Base-by-base conservation (phyloP, 768 basidiomycete species). In the Boletus tylopilopsis region DNA sequence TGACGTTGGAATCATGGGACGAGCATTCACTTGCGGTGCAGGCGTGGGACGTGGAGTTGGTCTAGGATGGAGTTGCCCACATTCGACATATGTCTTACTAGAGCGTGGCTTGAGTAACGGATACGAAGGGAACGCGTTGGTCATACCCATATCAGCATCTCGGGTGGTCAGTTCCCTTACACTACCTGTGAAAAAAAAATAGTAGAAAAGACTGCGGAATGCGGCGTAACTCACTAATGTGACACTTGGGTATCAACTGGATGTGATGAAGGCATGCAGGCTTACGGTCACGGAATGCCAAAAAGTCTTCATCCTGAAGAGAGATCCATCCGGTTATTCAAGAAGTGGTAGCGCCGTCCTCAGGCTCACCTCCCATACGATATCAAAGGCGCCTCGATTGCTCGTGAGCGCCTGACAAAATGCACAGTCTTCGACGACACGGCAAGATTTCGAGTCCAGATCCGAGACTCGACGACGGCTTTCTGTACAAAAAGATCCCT, bases 41-140 rank as follows among this genome's bases (percentile, higher is more conserved):
- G 47, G 12, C 54, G 49, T 7, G 71, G 70, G n/a, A 80, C 67
- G 10, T 72, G 68, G 21, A 77, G 63, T 9, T 64, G 59, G 51
- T 82, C 78, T 30, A 90, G 66, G 37, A 84, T 60, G 32, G 61
- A 56, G 42, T 80, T 67, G 3, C 85, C 87, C 37, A 85, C 71
- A 6, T 48, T 58, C 47, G 70, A 60, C 80, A 82, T 79, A 12
- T 68, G 61, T 51, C 61, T 62, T 1, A 81, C 79, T 81, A 12
- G 36, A 37, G 42, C 8, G n/a, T 15, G 42, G 18, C 18, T 16
- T 50, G 62, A 54, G 65, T 66, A 65, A n/a, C 50, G 54, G 53
- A 48, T 5, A 42, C 23, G 41, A 29, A 49, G 18, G 36, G 9
- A 61, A 24, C 3, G 23, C 62, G 18, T 49, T 19, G 5, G n/a